Evolutionary conservation across 2,329 filamentous ascomycete genomes (phyloP), one percentile per base, ranked within the genome.

Genomic region (Aspergillus oerlinghausenensis): DNA sequence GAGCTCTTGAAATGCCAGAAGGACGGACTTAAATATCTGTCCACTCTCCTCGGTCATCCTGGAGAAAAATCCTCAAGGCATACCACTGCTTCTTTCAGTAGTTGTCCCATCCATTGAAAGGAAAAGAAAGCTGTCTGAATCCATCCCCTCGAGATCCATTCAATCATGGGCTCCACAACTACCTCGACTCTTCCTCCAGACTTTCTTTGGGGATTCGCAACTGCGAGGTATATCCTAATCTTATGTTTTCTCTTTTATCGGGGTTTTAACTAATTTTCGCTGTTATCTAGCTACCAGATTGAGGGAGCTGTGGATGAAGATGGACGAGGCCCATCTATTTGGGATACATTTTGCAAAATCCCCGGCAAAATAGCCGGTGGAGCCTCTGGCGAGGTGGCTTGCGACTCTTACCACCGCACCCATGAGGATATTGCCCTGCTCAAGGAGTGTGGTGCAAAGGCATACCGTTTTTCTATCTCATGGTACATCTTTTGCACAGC

Each of bases 281-380:
- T 4, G 4, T 32, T 23, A 42, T 40, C 32, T 69, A 94, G 90
- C 70, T 95, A 94, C 79, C 90, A 96, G 73, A 89, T 96, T 65
- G 91, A 96, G 79, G 91, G 91, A 56, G 86, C 85, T 50, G 79
- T 82, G 42, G 79, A 88, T 50, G 83, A 87, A 69, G 90, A 93
- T 70, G 91, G 90, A 62, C 88, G 90, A 62, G 88, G 84, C 23
- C 86, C 89, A 54, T 90, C 88, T 60, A 94, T 95, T 73, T 95
- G 91, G 91, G 91, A 96, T 75, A 87, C 84, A n/a, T 95, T 95
- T 78, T 92, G 88, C 76, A 83, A 83, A 60, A 87, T 85, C 54
- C 86, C 88, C 6, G 89, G 89, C 67, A 95, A 94, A 76, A 92
- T 94, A 67, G 89, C 90, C 55, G 88, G 90, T 66, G 87, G 85